Evolutionary conservation across 2,329 filamentous ascomycete genomes (phyloP), one percentile per base, ranked within the genome.

Genomic region (Coniella lustricola): DNA sequence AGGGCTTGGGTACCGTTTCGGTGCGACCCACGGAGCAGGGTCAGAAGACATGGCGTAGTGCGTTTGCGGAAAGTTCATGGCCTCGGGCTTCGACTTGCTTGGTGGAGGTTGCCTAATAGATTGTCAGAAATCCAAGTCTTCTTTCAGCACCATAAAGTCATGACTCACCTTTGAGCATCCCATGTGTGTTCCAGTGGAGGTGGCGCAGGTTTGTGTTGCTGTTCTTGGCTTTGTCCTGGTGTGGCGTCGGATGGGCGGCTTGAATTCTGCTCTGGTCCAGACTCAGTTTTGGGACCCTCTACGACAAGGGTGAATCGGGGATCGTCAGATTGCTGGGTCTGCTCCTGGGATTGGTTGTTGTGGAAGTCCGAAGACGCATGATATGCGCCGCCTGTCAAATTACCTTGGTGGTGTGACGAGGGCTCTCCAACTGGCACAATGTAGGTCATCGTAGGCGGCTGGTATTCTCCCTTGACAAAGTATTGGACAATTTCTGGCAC

Each of bases 21-120:
- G 90, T 29, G 90, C 79, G 46, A 87, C 77, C 66, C 94, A 97
- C 9, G 87, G 81, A 31, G 81, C 67, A 16, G 75, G 73, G 63
- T 90, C 86, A 48, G 77, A 78, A 48, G 86, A 95, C 84, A 96
- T 96, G 49, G 79, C 76, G 66, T 97, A 97, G 48, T 81, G 81
- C 49, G 82, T 79, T 40, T 76, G 75, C 14, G 90, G 88, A 60
- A 97, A 86, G 64, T 94, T 88, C 53, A 80, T 72, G 7, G 90
- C 91, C 73, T 97, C 93, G 8, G 90, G 90, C 61, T 75, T 85
- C 4, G 90, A 88, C 60, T 86, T 67, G 36, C 65, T 48, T 10
- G 81, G 81, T 50, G 82, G 81, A 38, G 82, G 68, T 58, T 83
- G 78, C 62, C 83, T 87, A 56, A 16, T n/a, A 41, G 36, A n/a